phyloP scores from a whole-genome alignment of 768 basidiomycete genomes.

The Russula sp. region DNA sequence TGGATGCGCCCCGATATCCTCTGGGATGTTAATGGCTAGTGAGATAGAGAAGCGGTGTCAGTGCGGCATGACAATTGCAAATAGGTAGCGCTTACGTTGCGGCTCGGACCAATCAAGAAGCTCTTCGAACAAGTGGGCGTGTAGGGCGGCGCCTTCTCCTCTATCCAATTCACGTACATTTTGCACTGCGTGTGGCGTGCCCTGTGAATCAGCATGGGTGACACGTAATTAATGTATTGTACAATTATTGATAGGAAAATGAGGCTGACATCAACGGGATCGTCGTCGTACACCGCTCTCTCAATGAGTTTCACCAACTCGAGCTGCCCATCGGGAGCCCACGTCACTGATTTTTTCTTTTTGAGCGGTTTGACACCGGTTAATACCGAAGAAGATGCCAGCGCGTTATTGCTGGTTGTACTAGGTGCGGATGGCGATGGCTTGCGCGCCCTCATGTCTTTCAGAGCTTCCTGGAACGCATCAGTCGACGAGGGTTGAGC shows the following conservation, averaged over 20 bases:
- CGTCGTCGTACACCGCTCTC: conserved; percentile 85
- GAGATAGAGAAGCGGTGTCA: conserved; percentile 31
- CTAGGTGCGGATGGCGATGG: conserved; percentile 49
- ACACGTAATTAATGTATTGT: conserved; percentile 52
- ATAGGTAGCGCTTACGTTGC: conserved; percentile 52
- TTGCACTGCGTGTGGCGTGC: conserved; percentile 58
- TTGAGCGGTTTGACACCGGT: conserved; percentile 42
- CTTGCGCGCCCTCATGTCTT: conserved; percentile 65
- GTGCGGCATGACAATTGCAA: conserved; percentile 20
- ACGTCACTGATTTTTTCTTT: conserved; percentile 76
- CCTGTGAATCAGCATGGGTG: conserved; percentile 52
- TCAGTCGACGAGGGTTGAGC: conserved; percentile 76
- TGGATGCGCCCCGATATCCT: conserved; percentile 49
- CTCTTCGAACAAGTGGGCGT: conserved; percentile 82
- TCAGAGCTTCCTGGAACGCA: conserved; percentile 80
- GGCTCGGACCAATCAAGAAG: conserved; percentile 84
- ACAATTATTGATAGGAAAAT: conserved; percentile 41
- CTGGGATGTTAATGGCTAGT: conserved; percentile 62
- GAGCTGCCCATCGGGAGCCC: conserved; percentile 71
- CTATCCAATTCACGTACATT: conserved; percentile 83
- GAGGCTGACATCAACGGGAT: conserved; percentile 78
- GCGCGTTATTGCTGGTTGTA: conserved; percentile 36
- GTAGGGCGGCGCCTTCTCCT: conserved; percentile 81
- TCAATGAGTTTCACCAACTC: conserved; percentile 78
- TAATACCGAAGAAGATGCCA: conserved; percentile 52